Conservation (phyloP, 1,139 yeast genomes). For the Sugiyamaella paludigena region DNA sequence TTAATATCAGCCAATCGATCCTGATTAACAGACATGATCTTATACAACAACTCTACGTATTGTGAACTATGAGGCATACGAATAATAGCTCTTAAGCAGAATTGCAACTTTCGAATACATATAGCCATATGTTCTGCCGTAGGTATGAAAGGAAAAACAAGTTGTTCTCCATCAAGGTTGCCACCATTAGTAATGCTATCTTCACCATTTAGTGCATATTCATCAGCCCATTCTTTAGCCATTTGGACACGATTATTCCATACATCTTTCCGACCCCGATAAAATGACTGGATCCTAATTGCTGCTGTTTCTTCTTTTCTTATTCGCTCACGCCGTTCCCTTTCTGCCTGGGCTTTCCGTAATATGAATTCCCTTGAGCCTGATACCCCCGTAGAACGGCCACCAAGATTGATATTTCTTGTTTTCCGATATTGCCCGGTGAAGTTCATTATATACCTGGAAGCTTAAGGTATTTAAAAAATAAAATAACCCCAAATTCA, state of each 20-base stretch:
- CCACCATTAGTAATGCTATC: too few species aligned
- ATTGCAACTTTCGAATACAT: background rate
- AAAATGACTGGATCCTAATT: conserved; percentile 45
- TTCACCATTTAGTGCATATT: too few species aligned
- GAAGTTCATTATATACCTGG: conserved; percentile 33
- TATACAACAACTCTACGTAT: too few species aligned
- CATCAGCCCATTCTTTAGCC: conserved; percentile 23
- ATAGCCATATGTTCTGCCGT: too few species aligned
- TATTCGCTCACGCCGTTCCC: conserved; percentile 60
- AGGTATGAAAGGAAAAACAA: too few species aligned
- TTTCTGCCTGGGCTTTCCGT: conserved; percentile 60
- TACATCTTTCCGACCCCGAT: conserved; percentile 27
- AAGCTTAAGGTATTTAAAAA: background rate
- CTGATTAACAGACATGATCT: too few species aligned
- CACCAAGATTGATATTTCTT: conserved; percentile 75
- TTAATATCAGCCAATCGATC: too few species aligned
- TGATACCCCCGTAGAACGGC: conserved; percentile 36
- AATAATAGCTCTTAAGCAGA: conserved; percentile 6
- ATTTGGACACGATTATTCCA: conserved; percentile 17
- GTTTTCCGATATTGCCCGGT: conserved; percentile 37
- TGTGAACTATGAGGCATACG: too few species aligned
- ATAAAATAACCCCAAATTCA: too few species aligned
- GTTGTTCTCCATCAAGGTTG: too few species aligned
- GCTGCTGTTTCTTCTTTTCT: conserved; percentile 53
- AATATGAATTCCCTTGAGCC: conserved; percentile 43